A percentile compares a stretch with the other conserved stretches of the same genome.
These are phyloP conservation scores for Nymphaea colorata DNA, from an alignment of 164 flowering plant genomes.

Conservation along the genomic window DNA sequence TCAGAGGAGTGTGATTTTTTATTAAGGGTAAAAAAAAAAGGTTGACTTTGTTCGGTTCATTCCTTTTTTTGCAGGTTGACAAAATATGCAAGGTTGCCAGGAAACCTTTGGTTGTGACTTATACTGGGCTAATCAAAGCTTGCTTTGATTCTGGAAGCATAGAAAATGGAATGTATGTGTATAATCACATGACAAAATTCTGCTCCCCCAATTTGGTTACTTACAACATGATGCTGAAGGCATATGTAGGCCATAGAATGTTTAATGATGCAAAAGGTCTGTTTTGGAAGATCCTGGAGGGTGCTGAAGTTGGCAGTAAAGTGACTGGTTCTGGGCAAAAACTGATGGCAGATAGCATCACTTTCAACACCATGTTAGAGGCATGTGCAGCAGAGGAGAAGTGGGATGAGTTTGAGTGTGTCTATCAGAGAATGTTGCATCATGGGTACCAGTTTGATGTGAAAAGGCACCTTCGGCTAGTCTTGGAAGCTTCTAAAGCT, in stretches of 20 bases:
- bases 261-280: constrained; percentile 66
- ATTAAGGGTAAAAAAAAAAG: background rate
- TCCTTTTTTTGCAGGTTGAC: constrained; percentile 41
- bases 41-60: background rate
- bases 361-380: constrained; percentile 73
- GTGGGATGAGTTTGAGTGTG: constrained; percentile 68
- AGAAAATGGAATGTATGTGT: constrained; percentile 42
- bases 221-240: constrained; percentile 85
- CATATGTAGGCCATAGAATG: constrained; percentile 40
- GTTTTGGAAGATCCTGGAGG: constrained; percentile 40
- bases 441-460: constrained; percentile 61
- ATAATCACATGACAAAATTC: constrained; percentile 51
- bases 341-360: constrained; percentile 52
- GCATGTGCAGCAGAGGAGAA: constrained; percentile 37
- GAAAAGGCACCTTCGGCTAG: constrained; percentile 65
- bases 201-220: constrained; percentile 82
- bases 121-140: constrained; percentile 87
- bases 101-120: constrained; percentile 88
- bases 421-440: constrained; percentile 49
- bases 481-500: constrained; percentile 59
- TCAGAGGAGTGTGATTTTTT: too few relatives aligned
- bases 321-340: constrained; percentile 26
- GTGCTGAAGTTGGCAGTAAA: constrained; percentile 15
- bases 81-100: constrained; percentile 86
- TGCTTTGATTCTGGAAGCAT: constrained; percentile 58